Percentiles rank a stretch among this genome's conserved stretches.
phyloP scores from a whole-genome alignment of 2,329 filamentous ascomycete genomes.

The Thermoascus crustaceus region DNA sequence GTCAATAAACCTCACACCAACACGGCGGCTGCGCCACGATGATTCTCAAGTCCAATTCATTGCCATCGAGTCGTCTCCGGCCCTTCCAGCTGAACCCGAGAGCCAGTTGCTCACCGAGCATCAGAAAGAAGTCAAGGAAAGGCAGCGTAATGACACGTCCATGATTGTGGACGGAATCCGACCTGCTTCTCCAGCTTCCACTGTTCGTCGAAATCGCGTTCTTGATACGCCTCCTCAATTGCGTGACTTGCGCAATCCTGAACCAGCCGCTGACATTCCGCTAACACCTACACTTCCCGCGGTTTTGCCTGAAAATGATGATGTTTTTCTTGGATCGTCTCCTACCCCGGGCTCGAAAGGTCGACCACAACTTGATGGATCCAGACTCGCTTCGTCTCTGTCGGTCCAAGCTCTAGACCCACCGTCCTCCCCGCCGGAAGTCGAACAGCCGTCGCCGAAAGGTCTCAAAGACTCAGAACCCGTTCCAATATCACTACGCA shows the following conservation, averaged over 20 bases:
- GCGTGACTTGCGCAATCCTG: slow-evolving; percentile 17
- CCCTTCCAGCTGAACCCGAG: slow-evolving; percentile 42
- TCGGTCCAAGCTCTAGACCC: slow-evolving; percentile 21
- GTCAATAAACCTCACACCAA: slow-evolving; percentile 32
- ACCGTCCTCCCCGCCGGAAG: slow-evolving; percentile 30
- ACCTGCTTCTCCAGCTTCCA: slow-evolving; percentile 39
- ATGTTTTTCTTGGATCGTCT: slow-evolving; percentile 44
- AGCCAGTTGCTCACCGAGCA: slow-evolving; percentile 71
- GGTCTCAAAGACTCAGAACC: slow-evolving; percentile 9
- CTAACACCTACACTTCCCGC: slow-evolving; percentile 35
- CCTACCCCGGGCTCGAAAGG: slow-evolving; percentile 41
- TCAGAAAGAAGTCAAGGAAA: slow-evolving; percentile 68
- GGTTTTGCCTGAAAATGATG: slow-evolving; percentile 32
- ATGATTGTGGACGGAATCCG: slow-evolving; percentile 61
- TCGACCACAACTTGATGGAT: slow-evolving; percentile 16
- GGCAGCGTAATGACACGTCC: slow-evolving; percentile 57
- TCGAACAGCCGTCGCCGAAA: slow-evolving; percentile 16
- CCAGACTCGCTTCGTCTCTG: slow-evolving; percentile 29
- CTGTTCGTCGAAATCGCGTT: too few relatives aligned
- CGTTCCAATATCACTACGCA: not conserved
- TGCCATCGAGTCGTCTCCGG: slow-evolving; percentile 54
- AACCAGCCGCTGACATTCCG: slow-evolving; percentile 20
- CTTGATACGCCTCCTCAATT: slow-evolving; percentile 22
- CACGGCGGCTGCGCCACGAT: slow-evolving; percentile 60
- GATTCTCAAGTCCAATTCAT: slow-evolving; percentile 76